Evolutionary conservation across 2,329 filamentous ascomycete genomes (phyloP), one percentile per base, ranked within the genome.

Genomic region (Trichoderma afroharzianum): DNA sequence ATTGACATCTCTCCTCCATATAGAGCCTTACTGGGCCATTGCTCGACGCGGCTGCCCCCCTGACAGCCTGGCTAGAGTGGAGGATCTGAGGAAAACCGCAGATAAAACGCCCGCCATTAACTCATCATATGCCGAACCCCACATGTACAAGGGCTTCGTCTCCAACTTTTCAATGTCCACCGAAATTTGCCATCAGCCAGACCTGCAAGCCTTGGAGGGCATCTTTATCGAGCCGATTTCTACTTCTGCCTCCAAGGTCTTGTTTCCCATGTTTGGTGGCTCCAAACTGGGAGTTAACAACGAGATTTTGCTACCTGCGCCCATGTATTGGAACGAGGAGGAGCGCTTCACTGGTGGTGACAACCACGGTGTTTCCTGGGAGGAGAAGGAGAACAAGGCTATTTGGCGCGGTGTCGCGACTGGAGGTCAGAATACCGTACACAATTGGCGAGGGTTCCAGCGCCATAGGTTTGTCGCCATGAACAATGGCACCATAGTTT

Each of bases 381-480:
- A 82, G 6, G 78, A 84, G n/a, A 93, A 92, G 80, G 70, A 78
- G 1, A 80, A 85, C 74, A 79, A 78, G 3, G 84, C 87, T 43
- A 81, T 91, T 63, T 92, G 91, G 90, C 88, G 90, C 36, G 90
- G 90, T 39, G 89, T 91, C 9, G 90, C 89, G 1, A 91, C 90
- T 1, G 90, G 90, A 3, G 91, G 90, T 1, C 81, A 81, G 50
- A 90, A 92, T 74, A 81, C 84, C 74, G 76, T 84, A 78, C 75
- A 85, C 32, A 93, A 90, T 75, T 94, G 92, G 92, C 87, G 84
- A 12, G 87, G 89, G 0, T 94, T 93, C 76, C 92, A 94, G 74
- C 88, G 92, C 4, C 92, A 94, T 77, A 90, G 92, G 2, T 93
- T 94, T 77, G 86, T 93, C 2, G 85, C 89, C 59, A 92, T 94